Conservation (phyloP, 2,329 filamentous ascomycete genomes). For the Diaporthe sp. region DNA sequence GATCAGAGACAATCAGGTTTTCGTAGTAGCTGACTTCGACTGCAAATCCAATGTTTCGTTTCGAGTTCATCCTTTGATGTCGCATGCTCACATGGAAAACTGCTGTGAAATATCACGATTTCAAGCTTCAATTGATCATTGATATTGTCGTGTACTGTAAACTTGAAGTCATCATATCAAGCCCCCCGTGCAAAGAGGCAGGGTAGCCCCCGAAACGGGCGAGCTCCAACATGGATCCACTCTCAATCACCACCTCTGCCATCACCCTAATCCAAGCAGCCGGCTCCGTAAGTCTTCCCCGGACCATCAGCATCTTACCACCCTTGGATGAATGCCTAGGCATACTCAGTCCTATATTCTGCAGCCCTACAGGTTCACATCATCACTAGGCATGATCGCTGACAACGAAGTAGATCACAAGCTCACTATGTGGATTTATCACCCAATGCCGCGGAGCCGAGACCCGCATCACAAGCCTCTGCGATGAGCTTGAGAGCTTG, state of each 20-base stretch:
- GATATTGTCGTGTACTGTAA: neutral
- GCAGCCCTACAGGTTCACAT: neutral
- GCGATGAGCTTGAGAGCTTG: constrained; percentile 41
- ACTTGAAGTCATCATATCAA: neutral
- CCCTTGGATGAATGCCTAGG: neutral
- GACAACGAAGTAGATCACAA: constrained; percentile 35
- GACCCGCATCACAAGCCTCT: constrained; percentile 39
- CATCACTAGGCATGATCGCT: neutral
- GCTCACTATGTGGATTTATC: constrained; percentile 35
- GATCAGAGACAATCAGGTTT: neutral
- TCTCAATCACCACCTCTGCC: constrained; percentile 35
- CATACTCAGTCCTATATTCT: neutral
- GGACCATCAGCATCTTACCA: neutral
- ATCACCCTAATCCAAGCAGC: constrained; percentile 37
- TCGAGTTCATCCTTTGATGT: neutral
- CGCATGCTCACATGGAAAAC: neutral
- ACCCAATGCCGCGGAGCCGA: constrained; percentile 41
- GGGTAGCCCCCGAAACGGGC: neutral
- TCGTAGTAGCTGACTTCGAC: neutral
- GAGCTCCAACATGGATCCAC: constrained; percentile 32
- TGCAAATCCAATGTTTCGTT: neutral
- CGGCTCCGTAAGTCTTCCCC: constrained; percentile 35
- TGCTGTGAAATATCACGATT: neutral
- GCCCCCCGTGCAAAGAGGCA: neutral
- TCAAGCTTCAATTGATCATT: neutral